These are phyloP conservation scores for Monosporascus sp. DNA, from an alignment of 2,329 filamentous ascomycete species.

Conservation along the genomic window DNA sequence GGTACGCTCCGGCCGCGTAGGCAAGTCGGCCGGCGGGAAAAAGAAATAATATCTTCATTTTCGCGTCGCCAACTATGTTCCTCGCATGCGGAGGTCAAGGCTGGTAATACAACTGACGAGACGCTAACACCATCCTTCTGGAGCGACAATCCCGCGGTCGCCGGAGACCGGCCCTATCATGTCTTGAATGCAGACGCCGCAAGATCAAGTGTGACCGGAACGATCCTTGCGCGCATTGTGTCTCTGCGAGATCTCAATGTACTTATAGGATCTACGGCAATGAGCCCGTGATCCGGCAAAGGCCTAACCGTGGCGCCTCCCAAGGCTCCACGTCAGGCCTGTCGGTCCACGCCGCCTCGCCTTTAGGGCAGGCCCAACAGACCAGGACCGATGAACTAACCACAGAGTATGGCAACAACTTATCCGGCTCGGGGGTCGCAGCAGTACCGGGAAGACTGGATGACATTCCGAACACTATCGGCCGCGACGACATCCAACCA, in stretches of 20 bases:
- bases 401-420: not conserved
- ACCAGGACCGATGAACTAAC: not conserved
- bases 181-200: slow-evolving; percentile 36
- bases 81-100: not conserved
- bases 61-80: not conserved
- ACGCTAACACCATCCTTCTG: slow-evolving; percentile 7
- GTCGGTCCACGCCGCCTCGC: slow-evolving; percentile 4
- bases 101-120: slow-evolving; percentile 2
- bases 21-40: not conserved
- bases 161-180: slow-evolving; percentile 33
- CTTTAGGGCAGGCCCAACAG: slow-evolving; percentile 1
- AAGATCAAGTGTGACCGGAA: slow-evolving; percentile 41
- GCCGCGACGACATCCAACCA: slow-evolving; percentile 1
- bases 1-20: not conserved
- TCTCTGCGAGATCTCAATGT: slow-evolving; percentile 25
- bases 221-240: slow-evolving; percentile 34
- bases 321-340: slow-evolving; percentile 4
- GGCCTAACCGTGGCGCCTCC: not conserved
- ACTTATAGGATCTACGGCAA: slow-evolving; percentile 19
- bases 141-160: slow-evolving; percentile 21
- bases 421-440: not conserved
- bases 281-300: slow-evolving; percentile 1
- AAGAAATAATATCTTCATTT: not conserved
- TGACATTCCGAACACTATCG: slow-evolving; percentile 1
- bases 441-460: not conserved